Conservation (phyloP, 2,329 filamentous ascomycete genomes). For the Lachnellula subtilissima region DNA sequence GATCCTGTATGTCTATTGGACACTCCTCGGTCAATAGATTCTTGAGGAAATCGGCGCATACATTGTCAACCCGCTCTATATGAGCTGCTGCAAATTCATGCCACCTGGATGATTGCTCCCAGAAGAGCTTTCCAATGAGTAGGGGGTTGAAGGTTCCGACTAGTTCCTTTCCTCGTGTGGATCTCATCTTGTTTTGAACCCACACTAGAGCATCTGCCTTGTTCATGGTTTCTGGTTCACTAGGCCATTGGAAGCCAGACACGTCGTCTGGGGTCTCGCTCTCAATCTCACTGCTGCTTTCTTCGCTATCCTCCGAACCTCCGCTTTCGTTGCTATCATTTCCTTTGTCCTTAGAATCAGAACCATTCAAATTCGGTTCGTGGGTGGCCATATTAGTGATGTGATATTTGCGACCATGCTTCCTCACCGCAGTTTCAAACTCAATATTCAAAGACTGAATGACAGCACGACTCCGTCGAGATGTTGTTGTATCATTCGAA, state of each 20-base stretch:
- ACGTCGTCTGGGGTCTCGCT: not conserved
- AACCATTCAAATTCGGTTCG: too few species aligned
- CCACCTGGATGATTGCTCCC: slow-evolving; percentile 36
- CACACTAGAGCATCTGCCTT: slow-evolving; percentile 23
- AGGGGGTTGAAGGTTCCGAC: slow-evolving; percentile 37
- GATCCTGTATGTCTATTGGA: slow-evolving; percentile 17
- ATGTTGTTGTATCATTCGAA: slow-evolving; percentile 10
- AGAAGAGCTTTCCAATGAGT: slow-evolving; percentile 37
- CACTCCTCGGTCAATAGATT: slow-evolving; percentile 16
- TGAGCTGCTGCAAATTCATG: slow-evolving; percentile 25
- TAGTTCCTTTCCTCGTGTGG: slow-evolving; percentile 33
- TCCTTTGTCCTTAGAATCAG: too few species aligned
- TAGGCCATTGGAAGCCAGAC: not conserved
- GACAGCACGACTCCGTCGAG: slow-evolving; percentile 25
- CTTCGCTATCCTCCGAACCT: too few species aligned
- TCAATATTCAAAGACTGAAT: slow-evolving; percentile 29
- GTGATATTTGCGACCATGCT: slow-evolving; percentile 29
- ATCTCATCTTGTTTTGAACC: slow-evolving; percentile 13
- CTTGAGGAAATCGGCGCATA: slow-evolving; percentile 20
- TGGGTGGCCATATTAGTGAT: slow-evolving; percentile 10
- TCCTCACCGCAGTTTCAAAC: slow-evolving; percentile 23
- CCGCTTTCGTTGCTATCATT: too few species aligned
- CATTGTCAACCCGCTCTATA: slow-evolving; percentile 14
- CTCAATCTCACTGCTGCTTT: slow-evolving; percentile 20
- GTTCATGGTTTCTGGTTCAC: slow-evolving; percentile 5